Conservation (phyloP, 805 yeast species). For the Ogataea methanolica region DNA sequence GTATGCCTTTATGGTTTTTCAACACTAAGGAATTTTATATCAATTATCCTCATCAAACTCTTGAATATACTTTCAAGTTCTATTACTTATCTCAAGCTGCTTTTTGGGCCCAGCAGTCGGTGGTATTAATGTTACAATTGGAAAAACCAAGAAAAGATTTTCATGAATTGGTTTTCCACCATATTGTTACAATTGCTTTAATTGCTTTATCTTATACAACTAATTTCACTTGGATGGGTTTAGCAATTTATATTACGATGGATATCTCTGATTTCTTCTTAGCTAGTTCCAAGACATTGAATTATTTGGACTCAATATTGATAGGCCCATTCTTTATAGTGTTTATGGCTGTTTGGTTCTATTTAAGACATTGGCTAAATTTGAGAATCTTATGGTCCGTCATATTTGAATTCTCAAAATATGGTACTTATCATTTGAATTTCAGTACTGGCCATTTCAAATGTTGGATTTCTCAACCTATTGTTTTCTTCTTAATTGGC, state of each 20-base stretch:
- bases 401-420: slow-evolving; percentile 78
- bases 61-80: slow-evolving; percentile 64
- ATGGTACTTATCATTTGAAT: slow-evolving; percentile 76
- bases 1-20: slow-evolving; percentile 84
- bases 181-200: slow-evolving; percentile 81
- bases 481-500: slow-evolving; percentile 71
- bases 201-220: slow-evolving; percentile 86
- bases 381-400: slow-evolving; percentile 78
- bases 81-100: slow-evolving; percentile 92
- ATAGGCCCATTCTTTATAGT: slow-evolving; percentile 63
- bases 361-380: slow-evolving; percentile 84
- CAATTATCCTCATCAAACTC: slow-evolving; percentile 77
- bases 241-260: slow-evolving; percentile 90
- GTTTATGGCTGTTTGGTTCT: slow-evolving; percentile 76
- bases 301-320: slow-evolving; percentile 67
- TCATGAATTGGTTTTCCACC: slow-evolving; percentile 87
- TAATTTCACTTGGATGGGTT: slow-evolving; percentile 95
- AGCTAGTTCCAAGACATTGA: slow-evolving; percentile 78
- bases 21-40: slow-evolving; percentile 77
- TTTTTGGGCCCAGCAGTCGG: slow-evolving; percentile 95
- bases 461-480: slow-evolving; percentile 92
- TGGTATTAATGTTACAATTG: slow-evolving; percentile 72
- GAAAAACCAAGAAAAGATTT: slow-evolving; percentile 96
- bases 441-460: slow-evolving; percentile 92
- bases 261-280: slow-evolving; percentile 90